Evolutionary conservation across 805 yeast species (phyloP).

Genomic region (Gaillardinia entomophila): DNA sequence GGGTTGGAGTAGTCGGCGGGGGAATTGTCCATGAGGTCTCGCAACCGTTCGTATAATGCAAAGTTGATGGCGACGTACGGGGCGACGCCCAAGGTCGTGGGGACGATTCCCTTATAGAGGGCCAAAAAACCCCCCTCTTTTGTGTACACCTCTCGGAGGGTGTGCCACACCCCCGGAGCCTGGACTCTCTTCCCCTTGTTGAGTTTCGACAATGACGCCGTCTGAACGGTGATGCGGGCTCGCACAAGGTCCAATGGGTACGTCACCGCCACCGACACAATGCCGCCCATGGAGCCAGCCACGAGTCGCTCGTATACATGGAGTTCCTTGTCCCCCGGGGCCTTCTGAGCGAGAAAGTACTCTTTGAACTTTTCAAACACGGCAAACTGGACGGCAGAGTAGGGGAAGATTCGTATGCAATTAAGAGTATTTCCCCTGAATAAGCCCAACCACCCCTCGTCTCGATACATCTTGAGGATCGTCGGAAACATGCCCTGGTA

Average conservation of each 20-base stretch:
- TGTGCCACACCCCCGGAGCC: constrained; percentile 68
- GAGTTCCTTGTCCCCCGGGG: constrained; percentile 26
- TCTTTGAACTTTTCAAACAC: constrained; percentile 65
- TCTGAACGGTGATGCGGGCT: constrained; percentile 83
- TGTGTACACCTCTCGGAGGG: constrained; percentile 53
- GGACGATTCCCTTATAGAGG: constrained; percentile 77
- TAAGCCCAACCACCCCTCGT: constrained; percentile 88
- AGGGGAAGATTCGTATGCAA: constrained; percentile 87
- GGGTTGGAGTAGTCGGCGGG: constrained; percentile 38
- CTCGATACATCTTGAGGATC: constrained; percentile 70
- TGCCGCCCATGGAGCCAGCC: constrained; percentile 81
- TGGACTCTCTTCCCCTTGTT: constrained; percentile 37
- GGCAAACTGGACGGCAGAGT: constrained; percentile 89
- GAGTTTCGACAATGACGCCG: constrained; percentile 58
- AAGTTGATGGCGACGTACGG: constrained; percentile 94
- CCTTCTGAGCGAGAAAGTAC: constrained; percentile 18
- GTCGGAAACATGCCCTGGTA: constrained; percentile 73
- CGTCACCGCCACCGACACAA: constrained; percentile 71
- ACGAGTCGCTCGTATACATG: constrained; percentile 54
- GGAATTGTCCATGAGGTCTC: constrained; percentile 45
- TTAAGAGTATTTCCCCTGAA: constrained; percentile 89
- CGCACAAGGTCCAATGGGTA: constrained; percentile 90
- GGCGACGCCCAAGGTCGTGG: constrained; percentile 93
- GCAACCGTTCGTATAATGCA: constrained; percentile 77
- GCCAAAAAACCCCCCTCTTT: constrained; percentile 81